Evolutionary conservation across 495 filamentous ascomycete species (phyloP).

Genomic region (Aspergillus saccharolyticus): DNA sequence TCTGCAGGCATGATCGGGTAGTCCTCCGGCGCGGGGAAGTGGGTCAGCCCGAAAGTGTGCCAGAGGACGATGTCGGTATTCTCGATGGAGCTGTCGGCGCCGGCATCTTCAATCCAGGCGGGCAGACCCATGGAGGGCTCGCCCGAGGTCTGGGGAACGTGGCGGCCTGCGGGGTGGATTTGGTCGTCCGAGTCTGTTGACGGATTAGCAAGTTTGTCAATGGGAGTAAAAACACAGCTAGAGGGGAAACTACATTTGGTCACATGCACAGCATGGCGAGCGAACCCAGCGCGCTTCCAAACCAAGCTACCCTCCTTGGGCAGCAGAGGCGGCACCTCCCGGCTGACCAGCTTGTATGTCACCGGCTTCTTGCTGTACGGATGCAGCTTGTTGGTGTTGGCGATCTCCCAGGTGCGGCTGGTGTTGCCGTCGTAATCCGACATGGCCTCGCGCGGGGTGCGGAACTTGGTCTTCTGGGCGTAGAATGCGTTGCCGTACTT

Average conservation of each 20-base stretch:
- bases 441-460: conserved; percentile 63
- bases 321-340: conserved; percentile 74
- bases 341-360: conserved; percentile 87
- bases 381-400: conserved; percentile 78
- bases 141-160: conserved; percentile 90
- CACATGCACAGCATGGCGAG: conserved; percentile 84
- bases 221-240: no score
- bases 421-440: conserved; percentile 79
- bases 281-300: conserved; percentile 93
- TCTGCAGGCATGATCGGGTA: conserved; percentile 95
- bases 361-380: conserved; percentile 80
- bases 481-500: conserved; percentile 93
- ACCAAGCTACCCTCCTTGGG: conserved; percentile 80
- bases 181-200: conserved; percentile 70
- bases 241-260: conserved; percentile 68
- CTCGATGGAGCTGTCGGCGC: conserved; percentile 66
- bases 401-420: conserved; percentile 86
- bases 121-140: conserved; percentile 74
- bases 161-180: conserved; percentile 85
- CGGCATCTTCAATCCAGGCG: conserved; percentile 68
- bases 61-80: conserved; percentile 89
- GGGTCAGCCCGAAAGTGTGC: conserved; percentile 93
- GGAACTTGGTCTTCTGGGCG: conserved; percentile 79
- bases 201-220: no score
- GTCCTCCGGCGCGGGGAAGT: conserved; percentile 90